Evolutionary conservation across 208 protist species (phyloP).

Genomic region (Polymyxa betae): DNA sequence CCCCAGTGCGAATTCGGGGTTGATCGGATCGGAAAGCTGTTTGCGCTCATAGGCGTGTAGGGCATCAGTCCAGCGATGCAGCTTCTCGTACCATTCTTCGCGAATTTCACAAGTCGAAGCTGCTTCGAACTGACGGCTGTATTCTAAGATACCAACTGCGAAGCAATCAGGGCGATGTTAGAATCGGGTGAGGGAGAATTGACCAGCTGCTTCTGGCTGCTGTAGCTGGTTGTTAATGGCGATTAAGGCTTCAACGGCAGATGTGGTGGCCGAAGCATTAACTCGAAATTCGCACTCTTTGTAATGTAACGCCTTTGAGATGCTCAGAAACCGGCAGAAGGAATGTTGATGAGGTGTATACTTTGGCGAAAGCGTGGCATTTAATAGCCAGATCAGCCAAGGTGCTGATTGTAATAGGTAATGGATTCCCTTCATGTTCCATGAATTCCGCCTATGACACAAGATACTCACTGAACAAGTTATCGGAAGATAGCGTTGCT

Average conservation of each 20-base stretch:
- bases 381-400: slow-evolving; percentile 87
- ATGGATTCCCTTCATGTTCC: slow-evolving; percentile 85
- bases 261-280: slow-evolving; percentile 26
- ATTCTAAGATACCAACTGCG: slow-evolving; percentile 46
- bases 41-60: slow-evolving; percentile 77
- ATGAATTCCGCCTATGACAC: slow-evolving; percentile 86
- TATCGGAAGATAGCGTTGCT: not conserved
- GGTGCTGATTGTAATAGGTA: slow-evolving; percentile 75
- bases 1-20: slow-evolving; percentile 74
- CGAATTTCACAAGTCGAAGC: not conserved
- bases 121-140: not conserved
- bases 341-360: slow-evolving; percentile 72
- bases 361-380: slow-evolving; percentile 81
- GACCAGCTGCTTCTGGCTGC: slow-evolving; percentile 94
- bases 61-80: slow-evolving; percentile 97
- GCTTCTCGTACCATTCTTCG: slow-evolving; percentile 85
- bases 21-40: slow-evolving; percentile 58
- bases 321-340: not conserved
- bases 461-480: not conserved
- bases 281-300: slow-evolving; percentile 80
- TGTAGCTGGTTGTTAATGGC: slow-evolving; percentile 96
- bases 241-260: slow-evolving; percentile 83
- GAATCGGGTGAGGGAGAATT: slow-evolving; percentile 49
- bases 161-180: not conserved
- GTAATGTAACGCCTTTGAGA: slow-evolving; percentile 84